phyloP scores from a whole-genome alignment of 495 filamentous ascomycete genomes.

The Pyrenula aspistea region DNA sequence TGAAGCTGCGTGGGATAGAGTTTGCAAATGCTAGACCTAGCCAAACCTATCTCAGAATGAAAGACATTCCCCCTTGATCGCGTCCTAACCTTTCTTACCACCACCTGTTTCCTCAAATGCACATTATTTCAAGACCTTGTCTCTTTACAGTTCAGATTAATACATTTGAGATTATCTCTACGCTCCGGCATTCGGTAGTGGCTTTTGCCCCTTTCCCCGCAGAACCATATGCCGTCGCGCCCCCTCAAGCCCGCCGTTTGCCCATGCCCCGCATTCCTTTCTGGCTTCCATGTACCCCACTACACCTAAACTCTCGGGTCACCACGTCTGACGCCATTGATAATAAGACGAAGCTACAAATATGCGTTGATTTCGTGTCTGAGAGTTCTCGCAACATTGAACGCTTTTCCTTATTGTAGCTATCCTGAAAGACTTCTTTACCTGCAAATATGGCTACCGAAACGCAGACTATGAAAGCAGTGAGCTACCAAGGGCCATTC shows the following conservation, averaged over 20 bases:
- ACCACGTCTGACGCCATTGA: not conserved
- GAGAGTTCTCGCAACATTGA: too few relatives aligned
- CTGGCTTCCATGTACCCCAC: not conserved
- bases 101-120: not conserved
- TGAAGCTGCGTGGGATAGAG: not conserved
- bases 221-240: conserved; percentile 8
- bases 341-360: not conserved
- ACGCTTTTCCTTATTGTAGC: not conserved
- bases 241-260: not conserved
- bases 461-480: conserved; percentile 33
- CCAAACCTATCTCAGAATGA: not conserved
- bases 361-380: not conserved
- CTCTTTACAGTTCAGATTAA: not conserved
- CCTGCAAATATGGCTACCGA: not conserved
- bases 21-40: not conserved
- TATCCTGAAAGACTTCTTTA: not conserved
- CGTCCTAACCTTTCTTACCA: not conserved
- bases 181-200: conserved; percentile 7
- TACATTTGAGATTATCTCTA: conserved; percentile 6
- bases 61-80: not conserved
- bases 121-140: not conserved
- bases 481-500: conserved; percentile 41
- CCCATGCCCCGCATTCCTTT: conserved; percentile 1
- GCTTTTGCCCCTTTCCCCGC: conserved; percentile 10
- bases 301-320: not conserved